A percentile compares a stretch with the other conserved stretches of the same genome.
Evolutionary conservation across 441 rosid species (phyloP).

Genomic region (Gossypium gossypioides): DNA sequence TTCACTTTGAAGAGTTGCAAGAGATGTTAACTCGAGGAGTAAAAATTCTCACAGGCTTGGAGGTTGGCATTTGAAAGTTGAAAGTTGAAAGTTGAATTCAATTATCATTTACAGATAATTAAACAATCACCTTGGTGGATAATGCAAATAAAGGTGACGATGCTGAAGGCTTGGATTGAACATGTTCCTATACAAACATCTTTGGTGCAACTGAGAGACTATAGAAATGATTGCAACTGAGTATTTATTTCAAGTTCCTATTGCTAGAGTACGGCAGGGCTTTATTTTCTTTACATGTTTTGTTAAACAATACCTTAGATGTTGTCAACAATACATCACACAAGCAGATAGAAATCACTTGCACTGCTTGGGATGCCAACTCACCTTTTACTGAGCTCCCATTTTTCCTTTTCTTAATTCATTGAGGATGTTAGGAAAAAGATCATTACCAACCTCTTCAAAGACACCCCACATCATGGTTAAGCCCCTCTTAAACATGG

Average conservation of each 20-base stretch:
- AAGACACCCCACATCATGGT: not conserved
- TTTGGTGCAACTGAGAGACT: constrained; percentile 4
- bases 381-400: constrained; percentile 16
- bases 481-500: constrained; percentile 4
- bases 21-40: too few species aligned
- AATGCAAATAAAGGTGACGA: not conserved
- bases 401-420: not conserved
- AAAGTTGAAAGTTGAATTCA: not conserved
- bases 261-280: constrained; percentile 14
- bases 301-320: not conserved
- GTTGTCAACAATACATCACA: constrained; percentile 22
- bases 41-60: not conserved
- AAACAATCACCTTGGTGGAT: not conserved
- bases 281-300: constrained; percentile 33
- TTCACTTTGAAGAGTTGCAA: too few species aligned
- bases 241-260: constrained; percentile 23
- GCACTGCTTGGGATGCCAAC: constrained; percentile 34
- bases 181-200: not conserved
- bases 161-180: not conserved
- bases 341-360: constrained; percentile 26
- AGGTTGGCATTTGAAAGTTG: not conserved
- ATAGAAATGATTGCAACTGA: constrained; percentile 12
- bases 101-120: not conserved
- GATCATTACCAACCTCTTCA: not conserved
- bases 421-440: not conserved